Conservation (phyloP, 805 yeast species). For the Candida gorgasii region DNA sequence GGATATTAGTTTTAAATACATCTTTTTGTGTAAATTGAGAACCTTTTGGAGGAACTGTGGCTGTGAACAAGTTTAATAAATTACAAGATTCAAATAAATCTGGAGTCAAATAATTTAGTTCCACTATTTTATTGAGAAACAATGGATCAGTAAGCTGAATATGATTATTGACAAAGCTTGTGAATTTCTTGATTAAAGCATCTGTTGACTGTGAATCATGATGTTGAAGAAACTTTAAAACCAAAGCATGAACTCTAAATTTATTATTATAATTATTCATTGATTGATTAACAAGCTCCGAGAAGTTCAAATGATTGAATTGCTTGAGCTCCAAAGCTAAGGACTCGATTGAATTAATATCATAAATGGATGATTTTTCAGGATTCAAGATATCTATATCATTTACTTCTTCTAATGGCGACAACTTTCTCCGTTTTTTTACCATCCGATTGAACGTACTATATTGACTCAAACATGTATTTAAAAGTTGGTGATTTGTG, state of each 20-base stretch:
- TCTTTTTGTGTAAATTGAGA: neutral
- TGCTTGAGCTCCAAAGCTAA: slow-evolving; percentile 21
- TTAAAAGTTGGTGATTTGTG: neutral
- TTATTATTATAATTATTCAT: slow-evolving; percentile 8
- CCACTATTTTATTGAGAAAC: neutral
- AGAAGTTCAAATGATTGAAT: slow-evolving; percentile 18
- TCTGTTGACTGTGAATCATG: neutral
- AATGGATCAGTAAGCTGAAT: neutral
- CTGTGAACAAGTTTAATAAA: neutral
- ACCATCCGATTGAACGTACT: slow-evolving; percentile 15
- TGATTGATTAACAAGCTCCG: slow-evolving; percentile 5
- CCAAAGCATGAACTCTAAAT: slow-evolving; percentile 9
- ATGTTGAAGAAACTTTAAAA: slow-evolving; percentile 4
- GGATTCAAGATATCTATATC: slow-evolving; percentile 17
- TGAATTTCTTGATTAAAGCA: slow-evolving; percentile 4
- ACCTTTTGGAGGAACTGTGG: neutral
- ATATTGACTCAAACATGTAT: slow-evolving; percentile 18
- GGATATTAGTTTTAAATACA: neutral
- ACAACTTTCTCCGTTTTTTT: slow-evolving; percentile 16
- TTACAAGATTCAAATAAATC: neutral
- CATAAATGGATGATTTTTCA: slow-evolving; percentile 16
- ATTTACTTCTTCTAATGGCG: slow-evolving; percentile 7
- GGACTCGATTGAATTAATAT: slow-evolving; percentile 20
- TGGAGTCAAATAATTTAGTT: slow-evolving; percentile 1
- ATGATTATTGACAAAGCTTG: slow-evolving; percentile 5